Evolutionary conservation across 371 early-diverging fungal species (phyloP).

Genomic region (Funneliformis caledonium): DNA sequence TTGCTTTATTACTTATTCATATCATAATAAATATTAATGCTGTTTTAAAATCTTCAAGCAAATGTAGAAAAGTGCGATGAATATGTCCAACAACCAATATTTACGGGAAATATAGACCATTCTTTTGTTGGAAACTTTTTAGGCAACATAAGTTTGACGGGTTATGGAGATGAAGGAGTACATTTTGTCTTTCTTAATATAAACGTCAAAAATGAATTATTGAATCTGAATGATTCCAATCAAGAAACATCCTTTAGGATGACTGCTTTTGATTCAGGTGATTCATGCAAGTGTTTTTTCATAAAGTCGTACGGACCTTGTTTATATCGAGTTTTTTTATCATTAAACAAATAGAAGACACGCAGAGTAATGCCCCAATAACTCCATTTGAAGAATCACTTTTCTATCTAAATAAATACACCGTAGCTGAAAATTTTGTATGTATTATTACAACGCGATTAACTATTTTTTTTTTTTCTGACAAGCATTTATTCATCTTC

Average conservation of each 20-base stretch:
- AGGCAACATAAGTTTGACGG: neutral
- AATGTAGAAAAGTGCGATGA: neutral
- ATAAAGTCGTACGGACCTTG: neutral
- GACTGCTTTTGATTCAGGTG: slow-evolving; percentile 7
- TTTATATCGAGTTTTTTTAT: neutral
- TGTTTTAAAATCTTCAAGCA: neutral
- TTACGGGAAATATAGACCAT: neutral
- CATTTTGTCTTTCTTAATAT: slow-evolving; percentile 16
- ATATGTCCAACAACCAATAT: neutral
- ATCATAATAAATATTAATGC: neutral
- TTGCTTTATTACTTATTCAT: neutral
- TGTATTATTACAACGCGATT: neutral
- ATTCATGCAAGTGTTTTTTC: neutral
- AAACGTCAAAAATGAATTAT: neutral
- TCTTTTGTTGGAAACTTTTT: neutral
- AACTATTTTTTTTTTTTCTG: neutral
- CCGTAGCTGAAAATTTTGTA: slow-evolving; percentile 7
- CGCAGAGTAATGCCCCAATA: neutral
- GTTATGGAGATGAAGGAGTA: neutral
- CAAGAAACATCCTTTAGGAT: neutral
- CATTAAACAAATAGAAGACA: slow-evolving; percentile 4
- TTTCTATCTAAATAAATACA: slow-evolving; percentile 8
- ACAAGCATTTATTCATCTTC: neutral
- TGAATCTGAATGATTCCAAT: neutral
- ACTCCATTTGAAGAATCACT: slow-evolving; percentile 19